A percentile compares a stretch with the other conserved stretches of the same genome.
Evolutionary conservation across 202 grass and related monocot species (phyloP).

Genomic region (Dendrocalamus latiflorus): DNA sequence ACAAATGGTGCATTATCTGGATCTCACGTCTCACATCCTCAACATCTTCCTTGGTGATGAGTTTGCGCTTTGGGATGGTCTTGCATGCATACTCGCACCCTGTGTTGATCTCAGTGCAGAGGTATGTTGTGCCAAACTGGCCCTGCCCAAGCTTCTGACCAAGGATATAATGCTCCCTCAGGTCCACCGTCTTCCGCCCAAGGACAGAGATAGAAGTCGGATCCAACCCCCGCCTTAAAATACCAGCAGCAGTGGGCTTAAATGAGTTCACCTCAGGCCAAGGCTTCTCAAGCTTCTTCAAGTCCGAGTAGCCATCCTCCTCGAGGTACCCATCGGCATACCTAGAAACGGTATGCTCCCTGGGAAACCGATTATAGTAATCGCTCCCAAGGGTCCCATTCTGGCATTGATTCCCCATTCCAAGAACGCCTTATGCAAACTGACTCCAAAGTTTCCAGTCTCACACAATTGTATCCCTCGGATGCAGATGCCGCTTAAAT

Average conservation of each 20-base stretch:
- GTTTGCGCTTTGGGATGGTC: slow-evolving; percentile 72
- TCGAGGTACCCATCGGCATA: slow-evolving; percentile 22
- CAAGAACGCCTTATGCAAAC: slow-evolving; percentile 10
- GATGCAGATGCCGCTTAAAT: slow-evolving; percentile 24
- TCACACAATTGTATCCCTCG: slow-evolving; percentile 8
- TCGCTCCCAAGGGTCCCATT: slow-evolving; percentile 55
- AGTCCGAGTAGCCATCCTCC: slow-evolving; percentile 22
- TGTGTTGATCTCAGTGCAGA: slow-evolving; percentile 74
- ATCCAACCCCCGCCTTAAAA: slow-evolving; percentile 42
- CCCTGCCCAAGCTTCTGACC: slow-evolving; percentile 80
- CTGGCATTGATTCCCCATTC: slow-evolving; percentile 53
- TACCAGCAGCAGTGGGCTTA: slow-evolving; percentile 31
- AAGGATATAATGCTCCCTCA: slow-evolving; percentile 62
- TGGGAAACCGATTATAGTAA: slow-evolving; percentile 31
- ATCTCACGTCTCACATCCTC: slow-evolving; percentile 86
- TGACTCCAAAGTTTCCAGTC: slow-evolving; percentile 16
- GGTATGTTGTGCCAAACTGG: slow-evolving; percentile 78
- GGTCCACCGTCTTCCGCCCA: slow-evolving; percentile 52
- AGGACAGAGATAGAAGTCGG: slow-evolving; percentile 46
- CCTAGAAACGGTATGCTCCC: slow-evolving; percentile 12
- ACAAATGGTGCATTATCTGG: slow-evolving; percentile 90
- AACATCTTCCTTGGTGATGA: slow-evolving; percentile 64
- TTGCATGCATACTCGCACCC: slow-evolving; percentile 84
- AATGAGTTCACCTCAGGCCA: slow-evolving; percentile 33
- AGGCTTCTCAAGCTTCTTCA: slow-evolving; percentile 42